Base-by-base conservation (phyloP, 306 rosid species). In the Vigna hirtella region DNA sequence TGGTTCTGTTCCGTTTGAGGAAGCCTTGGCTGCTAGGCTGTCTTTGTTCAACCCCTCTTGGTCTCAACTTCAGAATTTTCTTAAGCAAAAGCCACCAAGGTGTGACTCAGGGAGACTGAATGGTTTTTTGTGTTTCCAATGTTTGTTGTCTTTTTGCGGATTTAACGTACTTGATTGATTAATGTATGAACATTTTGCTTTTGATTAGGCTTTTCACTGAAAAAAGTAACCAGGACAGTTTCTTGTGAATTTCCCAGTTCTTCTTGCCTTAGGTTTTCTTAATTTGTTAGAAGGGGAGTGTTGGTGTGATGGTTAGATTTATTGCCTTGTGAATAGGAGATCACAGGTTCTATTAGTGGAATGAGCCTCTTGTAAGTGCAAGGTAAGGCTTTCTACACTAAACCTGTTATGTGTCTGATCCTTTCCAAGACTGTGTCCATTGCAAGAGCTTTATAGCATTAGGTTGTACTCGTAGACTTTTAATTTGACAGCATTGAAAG, bases 1-100 rank as follows among this genome's bases (percentile, higher is more conserved):
- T 84, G 99, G 99, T 78, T 88, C 99, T 55, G 98, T 95, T 78
- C 91, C 97, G 67, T 91, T 95, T 76, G 98, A 95, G 86, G 98
- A 88, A 36, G 99, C 99, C 74, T 93, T 95, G 85, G 93, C 97
- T 83, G 91, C 98, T 76, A 93, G 99, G 68, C 86, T 95, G 32
- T 70, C 97, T 48, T 84, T 95, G 86, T 93, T 93, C 85, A 92
- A 83, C 15, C 99, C 99, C 45, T 88, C 97, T 81, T 83, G 85
- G 20, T 85, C 97, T 42, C 98, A 91, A 80, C 74, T 95, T 7
- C 89, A 93, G 84, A 91, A 93, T 81, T 95, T 91, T 85, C 97
- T 95, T 38, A 74, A 76, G 77, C 90, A 88, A 86, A 82, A 80
- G 32, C 97, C 98, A 10, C 93, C 98, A 42, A 91, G 91, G 99